These are phyloP conservation scores for Allium fistulosum DNA, from an alignment of 106 monocot genomes.

Conservation along the genomic window DNA sequence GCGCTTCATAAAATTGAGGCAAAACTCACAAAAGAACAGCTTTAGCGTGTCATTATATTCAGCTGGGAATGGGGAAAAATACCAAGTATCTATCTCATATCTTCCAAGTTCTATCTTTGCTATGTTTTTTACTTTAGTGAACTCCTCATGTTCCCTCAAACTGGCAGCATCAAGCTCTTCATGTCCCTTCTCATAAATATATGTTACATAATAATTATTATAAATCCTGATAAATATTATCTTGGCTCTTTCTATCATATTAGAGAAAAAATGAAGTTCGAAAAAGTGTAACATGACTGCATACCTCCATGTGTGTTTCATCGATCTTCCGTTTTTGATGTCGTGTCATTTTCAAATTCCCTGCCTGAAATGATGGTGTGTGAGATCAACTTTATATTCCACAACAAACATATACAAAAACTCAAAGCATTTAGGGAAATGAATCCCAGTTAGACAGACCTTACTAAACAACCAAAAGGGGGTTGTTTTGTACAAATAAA, in stretches of 20 bases:
- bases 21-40: slow-evolving; percentile 96
- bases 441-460: no score
- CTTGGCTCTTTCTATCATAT: no score
- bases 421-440: no score
- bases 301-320: slow-evolving; percentile 98
- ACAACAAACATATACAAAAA: no score
- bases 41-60: slow-evolving; percentile 87
- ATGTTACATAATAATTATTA: no score
- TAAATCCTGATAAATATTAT: background rate
- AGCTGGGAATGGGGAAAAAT: slow-evolving; percentile 93
- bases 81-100: slow-evolving; percentile 99
- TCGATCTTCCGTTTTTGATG: slow-evolving; percentile 96
- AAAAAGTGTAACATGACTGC: no score
- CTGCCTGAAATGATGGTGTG: slow-evolving; percentile 41
- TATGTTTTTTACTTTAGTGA: slow-evolving; percentile 97
- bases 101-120: slow-evolving; percentile 96
- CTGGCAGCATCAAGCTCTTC: slow-evolving; percentile 98
- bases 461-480: no score
- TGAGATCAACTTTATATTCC: background rate
- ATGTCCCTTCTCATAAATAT: slow-evolving; percentile 40
- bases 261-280: no score
- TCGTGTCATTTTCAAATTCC: slow-evolving; percentile 96
- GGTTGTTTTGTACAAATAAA: no score
- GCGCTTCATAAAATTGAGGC: slow-evolving; percentile 97
- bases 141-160: slow-evolving; percentile 93